phyloP scores from a whole-genome alignment of 2,329 filamentous ascomycete genomes.

The Magnaporthiopsis incrustans region DNA sequence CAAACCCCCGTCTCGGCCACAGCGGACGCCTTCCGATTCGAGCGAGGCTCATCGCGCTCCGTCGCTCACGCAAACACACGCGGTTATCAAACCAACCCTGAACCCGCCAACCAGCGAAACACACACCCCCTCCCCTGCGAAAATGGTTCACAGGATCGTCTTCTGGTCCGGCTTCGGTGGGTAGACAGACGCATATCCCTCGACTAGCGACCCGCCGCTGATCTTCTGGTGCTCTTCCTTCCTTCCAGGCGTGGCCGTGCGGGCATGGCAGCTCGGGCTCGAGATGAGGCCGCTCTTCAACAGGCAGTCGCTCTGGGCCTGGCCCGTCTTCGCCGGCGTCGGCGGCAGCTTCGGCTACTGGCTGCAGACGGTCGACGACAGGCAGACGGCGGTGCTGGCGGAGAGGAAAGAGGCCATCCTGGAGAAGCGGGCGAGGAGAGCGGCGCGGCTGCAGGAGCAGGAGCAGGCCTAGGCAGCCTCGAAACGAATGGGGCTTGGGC shows the following conservation, averaged over 20 bases:
- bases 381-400: conserved; percentile 67
- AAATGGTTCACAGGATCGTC: conserved; percentile 58
- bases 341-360: conserved; percentile 95
- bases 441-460: conserved; percentile 50
- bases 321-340: conserved; percentile 78
- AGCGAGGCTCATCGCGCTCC: not conserved
- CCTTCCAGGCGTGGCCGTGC: conserved; percentile 77
- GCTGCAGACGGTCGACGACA: conserved; percentile 81
- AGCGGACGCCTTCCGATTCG: not conserved
- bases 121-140: conserved; percentile 15
- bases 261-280: conserved; percentile 95
- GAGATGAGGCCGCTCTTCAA: conserved; percentile 96
- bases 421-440: conserved; percentile 80
- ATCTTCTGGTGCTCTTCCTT: not conserved
- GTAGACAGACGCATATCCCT: no score
- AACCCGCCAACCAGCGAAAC: not conserved
- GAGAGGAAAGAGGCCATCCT: conserved; percentile 74
- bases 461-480: conserved; percentile 7
- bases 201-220: not conserved
- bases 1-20: not conserved
- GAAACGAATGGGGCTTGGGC: not conserved
- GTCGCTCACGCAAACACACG: not conserved
- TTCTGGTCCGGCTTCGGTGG: conserved; percentile 91
- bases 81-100: not conserved
- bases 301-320: conserved; percentile 77